Evolutionary conservation across 106 monocot species (phyloP).

Genomic region (Ottelia alismoides): DNA sequence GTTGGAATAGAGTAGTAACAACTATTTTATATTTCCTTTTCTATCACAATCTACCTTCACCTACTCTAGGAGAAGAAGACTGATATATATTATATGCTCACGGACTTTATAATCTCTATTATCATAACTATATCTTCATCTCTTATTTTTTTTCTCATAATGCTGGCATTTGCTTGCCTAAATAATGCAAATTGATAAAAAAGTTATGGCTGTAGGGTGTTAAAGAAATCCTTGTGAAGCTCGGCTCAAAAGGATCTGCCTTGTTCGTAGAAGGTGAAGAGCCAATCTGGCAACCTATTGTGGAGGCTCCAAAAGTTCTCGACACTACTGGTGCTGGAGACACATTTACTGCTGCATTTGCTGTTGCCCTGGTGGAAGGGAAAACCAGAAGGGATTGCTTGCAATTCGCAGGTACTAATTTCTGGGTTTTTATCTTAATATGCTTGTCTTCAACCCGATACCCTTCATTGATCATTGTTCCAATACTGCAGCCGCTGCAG

Average conservation of each 20-base stretch:
- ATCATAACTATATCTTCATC: too few species aligned
- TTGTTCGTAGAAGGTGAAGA: slow-evolving; percentile 68
- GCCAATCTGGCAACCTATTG: slow-evolving; percentile 47
- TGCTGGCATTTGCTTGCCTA: not conserved
- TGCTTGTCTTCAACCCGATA: not conserved
- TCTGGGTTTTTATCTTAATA: not conserved
- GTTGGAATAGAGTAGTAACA: too few species aligned
- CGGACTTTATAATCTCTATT: too few species aligned
- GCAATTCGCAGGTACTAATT: slow-evolving; percentile 63
- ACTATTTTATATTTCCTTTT: too few species aligned
- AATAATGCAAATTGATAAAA: not conserved
- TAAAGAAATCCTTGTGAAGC: slow-evolving; percentile 68
- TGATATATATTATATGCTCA: too few species aligned
- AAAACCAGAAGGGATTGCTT: slow-evolving; percentile 54
- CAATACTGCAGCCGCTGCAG: slow-evolving; percentile 71
- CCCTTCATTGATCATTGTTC: too few species aligned
- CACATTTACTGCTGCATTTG: slow-evolving; percentile 92
- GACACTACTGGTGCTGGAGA: slow-evolving; percentile 96
- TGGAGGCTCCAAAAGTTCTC: slow-evolving; percentile 49
- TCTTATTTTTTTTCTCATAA: too few species aligned
- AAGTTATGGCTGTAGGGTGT: slow-evolving; percentile 33
- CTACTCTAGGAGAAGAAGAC: too few species aligned
- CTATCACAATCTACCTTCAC: too few species aligned
- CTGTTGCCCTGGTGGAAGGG: slow-evolving; percentile 78
- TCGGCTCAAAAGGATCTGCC: slow-evolving; percentile 82